Percentiles rank a stretch among this genome's conserved stretches.
phyloP scores from a whole-genome alignment of 2,329 filamentous ascomycete genomes.

The Verticillium klebahnii region DNA sequence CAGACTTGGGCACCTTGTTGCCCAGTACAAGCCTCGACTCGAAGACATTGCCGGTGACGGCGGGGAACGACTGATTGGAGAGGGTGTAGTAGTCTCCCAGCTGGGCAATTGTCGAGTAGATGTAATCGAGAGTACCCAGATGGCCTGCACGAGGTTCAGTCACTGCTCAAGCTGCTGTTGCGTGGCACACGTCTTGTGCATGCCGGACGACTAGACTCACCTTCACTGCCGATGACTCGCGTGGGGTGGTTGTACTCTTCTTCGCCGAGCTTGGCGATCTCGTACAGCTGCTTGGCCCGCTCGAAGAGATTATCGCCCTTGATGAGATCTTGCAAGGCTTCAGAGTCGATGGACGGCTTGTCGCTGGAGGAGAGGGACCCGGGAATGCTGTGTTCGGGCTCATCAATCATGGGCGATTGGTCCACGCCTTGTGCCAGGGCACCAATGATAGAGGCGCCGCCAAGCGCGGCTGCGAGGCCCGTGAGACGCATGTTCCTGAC shows the following conservation, averaged over 20 bases:
- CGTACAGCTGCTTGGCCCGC: slow-evolving; percentile 57
- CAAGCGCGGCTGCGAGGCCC: neutral
- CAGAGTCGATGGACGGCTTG: slow-evolving; percentile 44
- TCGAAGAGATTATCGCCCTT: slow-evolving; percentile 48
- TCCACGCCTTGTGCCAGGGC: neutral
- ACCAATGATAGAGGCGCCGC: neutral
- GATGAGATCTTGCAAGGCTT: slow-evolving; percentile 54
- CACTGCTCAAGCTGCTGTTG: neutral
- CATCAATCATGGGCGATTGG: neutral
- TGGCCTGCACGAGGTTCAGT: slow-evolving; percentile 43
- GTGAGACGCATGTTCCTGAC: neutral
- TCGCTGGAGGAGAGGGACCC: slow-evolving; percentile 3
- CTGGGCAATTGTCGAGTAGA: slow-evolving; percentile 48
- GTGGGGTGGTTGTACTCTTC: slow-evolving; percentile 65
- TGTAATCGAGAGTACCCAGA: slow-evolving; percentile 58
- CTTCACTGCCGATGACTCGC: slow-evolving; percentile 63
- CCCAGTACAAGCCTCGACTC: slow-evolving; percentile 56
- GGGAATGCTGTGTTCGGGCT: neutral
- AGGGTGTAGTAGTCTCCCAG: slow-evolving; percentile 58
- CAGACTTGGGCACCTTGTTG: slow-evolving; percentile 42
- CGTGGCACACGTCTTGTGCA: no score
- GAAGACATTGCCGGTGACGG: slow-evolving; percentile 55
- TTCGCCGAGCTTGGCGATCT: slow-evolving; percentile 54
- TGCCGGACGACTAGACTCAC: slow-evolving; percentile 26
- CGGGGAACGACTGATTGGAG: slow-evolving; percentile 60